Base-by-base conservation (phyloP, 768 basidiomycete species). In the Lactarius hatsudake region DNA sequence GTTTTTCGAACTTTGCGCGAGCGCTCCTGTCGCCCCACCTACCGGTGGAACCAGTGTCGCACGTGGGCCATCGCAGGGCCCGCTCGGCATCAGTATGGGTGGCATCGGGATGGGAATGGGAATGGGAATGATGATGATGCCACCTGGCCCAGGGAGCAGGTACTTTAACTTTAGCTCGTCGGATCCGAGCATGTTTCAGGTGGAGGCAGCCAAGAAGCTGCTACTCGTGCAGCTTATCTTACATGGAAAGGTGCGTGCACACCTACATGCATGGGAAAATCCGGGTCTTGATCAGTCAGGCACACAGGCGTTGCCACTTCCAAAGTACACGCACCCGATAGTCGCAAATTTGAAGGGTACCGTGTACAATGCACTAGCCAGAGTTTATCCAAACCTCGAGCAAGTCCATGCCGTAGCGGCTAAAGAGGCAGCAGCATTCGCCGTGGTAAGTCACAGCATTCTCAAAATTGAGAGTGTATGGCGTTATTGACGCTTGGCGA, bases 161-260 rank as follows among this genome's bases (percentile, higher is more conserved):
- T 67, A 58, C 12, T 43, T 34, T 15, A 61, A 42, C 23, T 26
- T 48, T 53, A 51, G 62, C 72, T 73, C 78, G 74, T 12, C 81
- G 76, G 48, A 71, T 13, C 84, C 86, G 0, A 82, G 86, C 3
- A 86, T 89, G 9, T 79, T 95, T 3, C 94, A 96, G 75, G 76
- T 94, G 72, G 94, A 95, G 73, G 94, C 94, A 0, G 78, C 89
- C 72, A 96, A 96, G 82, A 94, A 95, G 77, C 78, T 94, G 57
- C 78, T 83, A 26, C 79, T 96, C 5, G 84, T 94, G 6, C 93
- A 94, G 74, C 77, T 95, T 56, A 91, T 96, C 64, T 80, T 84
- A 26, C 82, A 85, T 61, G 94, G 94, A 20, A 86, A 88, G 82
- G 90, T 89, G 30, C 26, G 79, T 71, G n/a, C 42, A 20, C 36